Evolutionary conservation across 176 grass and related monocot species (phyloP), one percentile per base, ranked within the genome.

Genomic region (Areca catechu): DNA sequence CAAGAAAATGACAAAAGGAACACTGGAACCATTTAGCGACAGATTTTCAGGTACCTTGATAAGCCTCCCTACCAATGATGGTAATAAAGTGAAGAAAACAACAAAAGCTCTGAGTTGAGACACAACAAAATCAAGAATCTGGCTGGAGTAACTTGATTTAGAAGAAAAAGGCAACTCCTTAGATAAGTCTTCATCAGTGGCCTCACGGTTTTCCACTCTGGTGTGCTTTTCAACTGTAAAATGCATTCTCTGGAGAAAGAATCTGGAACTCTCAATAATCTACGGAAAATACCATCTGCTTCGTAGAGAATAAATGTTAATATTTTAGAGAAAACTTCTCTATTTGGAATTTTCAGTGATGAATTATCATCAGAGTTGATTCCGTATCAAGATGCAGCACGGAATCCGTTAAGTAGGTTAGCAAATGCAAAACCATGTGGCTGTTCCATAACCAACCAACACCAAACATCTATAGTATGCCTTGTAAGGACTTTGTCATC

Each of bases 401-500:
- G 77, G 53, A 82, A 97, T 62, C 70, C 84, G 79, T 90, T 91
- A 62, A 97, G 65, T 27, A 97, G 59, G 52, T 77, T 90, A 56
- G 19, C 22, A 52, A 97, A 34, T 25, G 68, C 71, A 55, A 80
- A 69, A 58, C 62, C 50, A 57, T 77, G 79, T 61, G 86, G 86
- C 51, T 97, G 67, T 67, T 97, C 74, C 67, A 76, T 76, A 76
- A 82, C 87, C 79, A 88, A 54, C 75, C 82, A 85, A 66, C 83
- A 85, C 92, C 92, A 97, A 68, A 90, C 74, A 77, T 66, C 85
- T 81, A 87, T 68, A 58, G 92, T 97, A 25, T 77, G 81, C 54
- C 74, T 78, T 72, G 80, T 85, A 68, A 97, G 83, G 62, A 85
- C 65, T 48, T 81, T 89, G 71, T 70, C 52, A 59, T 48, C 67